Base-by-base conservation (phyloP, 2,329 filamentous ascomycete genomes). In the Calycina marina region DNA sequence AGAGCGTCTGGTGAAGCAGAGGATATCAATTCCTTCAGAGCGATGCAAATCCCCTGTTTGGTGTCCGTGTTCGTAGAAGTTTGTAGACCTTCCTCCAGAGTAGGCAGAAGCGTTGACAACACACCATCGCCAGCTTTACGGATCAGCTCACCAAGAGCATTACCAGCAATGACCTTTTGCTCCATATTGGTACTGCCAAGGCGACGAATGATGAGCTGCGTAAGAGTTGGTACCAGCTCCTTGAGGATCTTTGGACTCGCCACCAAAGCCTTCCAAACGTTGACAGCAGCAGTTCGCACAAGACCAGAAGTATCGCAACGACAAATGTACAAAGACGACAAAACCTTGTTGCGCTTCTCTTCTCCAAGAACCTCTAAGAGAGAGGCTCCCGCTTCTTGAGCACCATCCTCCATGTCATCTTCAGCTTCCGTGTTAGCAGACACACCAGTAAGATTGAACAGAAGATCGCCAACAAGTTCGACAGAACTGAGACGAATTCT, bases 401-500 rank as follows among this genome's bases (percentile, higher is more conserved):
- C 80, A 36, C 65, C 67, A 37, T 82, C 77, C 41, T 90, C 80
- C 44, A 90, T 80, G 37, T 84, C 79, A 31, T 83, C 78, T 28
- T 84, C 81, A n/a, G n/a, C n/a, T 13, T 74, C 67, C 38, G 84
- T 82, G 4, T 78, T 84, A 35, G 74, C 81, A 48, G 72, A 92
- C 53, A 96, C 86, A 52, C 90, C 90, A 15, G 86, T 94, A 38
- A 98, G 78, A 54, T 94, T 98, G 70, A 98, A 98, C 14, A 98
- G 69, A 30, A 98, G 66, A 51, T 98, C 92, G 46, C 90, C 90
- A 35, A 98, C 88, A 40, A 98, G 68, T 60, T 98, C 90, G 38
- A 98, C 90, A 29, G 92, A 98, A 56, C 88, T 96, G 54, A 98
- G 78, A 64, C 90, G 82, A 50, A 98, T 98, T 49, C 90, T 83